phyloP scores from a whole-genome alignment of 177 flowering plant genomes.

The Vitis hybrid region DNA sequence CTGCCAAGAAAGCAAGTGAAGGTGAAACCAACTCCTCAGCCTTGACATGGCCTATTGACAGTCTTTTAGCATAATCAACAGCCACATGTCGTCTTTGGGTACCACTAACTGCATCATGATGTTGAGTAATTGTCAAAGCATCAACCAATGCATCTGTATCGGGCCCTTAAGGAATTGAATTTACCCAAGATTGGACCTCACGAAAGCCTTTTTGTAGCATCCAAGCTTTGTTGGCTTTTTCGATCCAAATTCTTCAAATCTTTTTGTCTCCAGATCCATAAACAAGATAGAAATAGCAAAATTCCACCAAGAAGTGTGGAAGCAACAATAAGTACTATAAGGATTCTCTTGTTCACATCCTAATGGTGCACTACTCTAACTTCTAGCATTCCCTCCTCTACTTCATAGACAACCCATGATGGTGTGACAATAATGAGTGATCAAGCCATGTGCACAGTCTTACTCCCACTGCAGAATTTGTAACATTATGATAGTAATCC shows the following conservation, averaged over 20 bases:
- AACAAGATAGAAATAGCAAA: conserved; percentile 35
- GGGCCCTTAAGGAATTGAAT: conserved; percentile 40
- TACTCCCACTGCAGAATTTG: conserved; percentile 33
- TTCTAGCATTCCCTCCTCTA: conserved; percentile 20
- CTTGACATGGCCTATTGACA: conserved; percentile 77
- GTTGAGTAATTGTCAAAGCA: conserved; percentile 93
- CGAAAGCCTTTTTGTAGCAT: conserved; percentile 30
- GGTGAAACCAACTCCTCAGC: conserved; percentile 71
- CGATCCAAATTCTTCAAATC: conserved; percentile 27
- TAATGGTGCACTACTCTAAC: conserved; percentile 30
- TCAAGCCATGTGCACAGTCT: too few species aligned
- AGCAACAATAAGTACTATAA: conserved; percentile 53
- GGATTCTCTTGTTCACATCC: conserved; percentile 50
- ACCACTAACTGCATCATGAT: conserved; percentile 98
- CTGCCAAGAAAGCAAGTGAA: conserved; percentile 61
- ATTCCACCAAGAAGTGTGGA: conserved; percentile 49
- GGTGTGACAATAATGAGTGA: too few species aligned
- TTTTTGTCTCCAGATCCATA: conserved; percentile 46
- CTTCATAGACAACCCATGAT: too few species aligned
- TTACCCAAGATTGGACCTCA: conserved; percentile 33
- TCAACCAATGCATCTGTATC: conserved; percentile 71
- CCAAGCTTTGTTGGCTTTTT: conserved; percentile 36
- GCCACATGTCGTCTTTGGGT: conserved; percentile 93
- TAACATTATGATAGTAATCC: conserved; percentile 74
- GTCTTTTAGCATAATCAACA: conserved; percentile 80